These are phyloP conservation scores for Dioscorea alata DNA, from an alignment of 106 monocot species.

Conservation along the genomic window DNA sequence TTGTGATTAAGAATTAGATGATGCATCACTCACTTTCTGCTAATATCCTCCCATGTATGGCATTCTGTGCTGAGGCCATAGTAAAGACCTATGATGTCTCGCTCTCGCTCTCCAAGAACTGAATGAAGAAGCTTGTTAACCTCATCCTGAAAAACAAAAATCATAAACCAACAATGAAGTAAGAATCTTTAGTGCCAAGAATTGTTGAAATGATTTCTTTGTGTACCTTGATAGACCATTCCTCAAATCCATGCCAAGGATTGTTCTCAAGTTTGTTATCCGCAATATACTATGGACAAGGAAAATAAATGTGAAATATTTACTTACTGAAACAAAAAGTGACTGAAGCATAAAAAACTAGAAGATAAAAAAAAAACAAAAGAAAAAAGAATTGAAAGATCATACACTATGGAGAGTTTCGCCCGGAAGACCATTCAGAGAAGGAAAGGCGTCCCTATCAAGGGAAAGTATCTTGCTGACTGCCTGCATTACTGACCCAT, in stretches of 20 bases:
- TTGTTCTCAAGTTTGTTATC: constrained; percentile 80
- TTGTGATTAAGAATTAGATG: neutral
- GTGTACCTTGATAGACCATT: constrained; percentile 79
- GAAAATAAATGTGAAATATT: neutral
- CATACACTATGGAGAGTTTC: constrained; percentile 92
- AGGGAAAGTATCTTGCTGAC: constrained; percentile 75
- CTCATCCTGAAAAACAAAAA: constrained; percentile 54
- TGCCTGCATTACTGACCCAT: constrained; percentile 42
- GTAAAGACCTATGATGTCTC: constrained; percentile 77
- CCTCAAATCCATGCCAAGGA: constrained; percentile 87
- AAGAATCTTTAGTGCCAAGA: too few species aligned
- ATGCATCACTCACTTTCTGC: constrained; percentile 60
- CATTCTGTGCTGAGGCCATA: constrained; percentile 66
- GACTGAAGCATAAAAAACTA: neutral
- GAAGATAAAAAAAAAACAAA: neutral
- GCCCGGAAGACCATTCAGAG: constrained; percentile 66
- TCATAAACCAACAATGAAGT: neutral
- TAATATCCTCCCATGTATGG: constrained; percentile 95
- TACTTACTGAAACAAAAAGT: neutral
- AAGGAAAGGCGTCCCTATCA: constrained; percentile 83
- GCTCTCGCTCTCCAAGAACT: constrained; percentile 68
- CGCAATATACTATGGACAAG: constrained; percentile 60
- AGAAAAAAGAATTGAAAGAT: neutral
- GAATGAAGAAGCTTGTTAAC: constrained; percentile 60
- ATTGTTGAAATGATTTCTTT: too few species aligned